Evolutionary conservation across 2,329 filamentous ascomycete species (phyloP).

Genomic region (Cladosporium sp.): DNA sequence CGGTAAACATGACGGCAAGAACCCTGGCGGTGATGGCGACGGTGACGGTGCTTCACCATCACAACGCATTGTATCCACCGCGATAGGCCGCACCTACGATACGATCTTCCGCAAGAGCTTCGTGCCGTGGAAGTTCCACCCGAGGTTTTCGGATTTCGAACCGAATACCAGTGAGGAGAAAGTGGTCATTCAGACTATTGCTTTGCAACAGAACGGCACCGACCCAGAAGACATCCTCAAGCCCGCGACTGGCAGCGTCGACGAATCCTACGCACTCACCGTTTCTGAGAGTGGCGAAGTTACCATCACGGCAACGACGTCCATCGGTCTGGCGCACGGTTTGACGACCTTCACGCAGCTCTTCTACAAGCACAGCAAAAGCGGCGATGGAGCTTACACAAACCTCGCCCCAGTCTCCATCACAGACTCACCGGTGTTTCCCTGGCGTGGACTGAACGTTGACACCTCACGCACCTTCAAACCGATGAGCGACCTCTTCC

Average conservation of each 20-base stretch:
- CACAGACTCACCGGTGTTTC: conserved; percentile 68
- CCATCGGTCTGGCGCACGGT: conserved; percentile 65
- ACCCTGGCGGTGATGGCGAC: no score
- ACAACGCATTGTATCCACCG: conserved; percentile 42
- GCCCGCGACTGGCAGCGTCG: conserved; percentile 59
- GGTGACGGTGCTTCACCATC: neutral
- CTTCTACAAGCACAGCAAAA: conserved; percentile 66
- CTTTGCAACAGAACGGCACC: conserved; percentile 56
- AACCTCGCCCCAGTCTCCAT: conserved; percentile 66
- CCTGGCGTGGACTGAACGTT: conserved; percentile 74
- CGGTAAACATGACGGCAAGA: neutral
- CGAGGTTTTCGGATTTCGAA: conserved; percentile 61
- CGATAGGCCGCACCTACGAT: conserved; percentile 52
- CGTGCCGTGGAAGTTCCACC: conserved; percentile 74
- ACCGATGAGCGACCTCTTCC: conserved; percentile 62
- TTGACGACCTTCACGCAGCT: conserved; percentile 75
- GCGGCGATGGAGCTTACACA: conserved; percentile 63
- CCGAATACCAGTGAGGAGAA: conserved; percentile 44
- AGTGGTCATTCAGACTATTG: conserved; percentile 54
- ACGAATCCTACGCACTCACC: conserved; percentile 71
- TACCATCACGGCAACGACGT: conserved; percentile 60
- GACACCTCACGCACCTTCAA: conserved; percentile 74
- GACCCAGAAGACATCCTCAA: conserved; percentile 55
- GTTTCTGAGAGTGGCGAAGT: conserved; percentile 57
- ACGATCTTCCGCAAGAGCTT: conserved; percentile 66